These are phyloP conservation scores for Yamadazyma aaseri DNA, from an alignment of 1,139 yeast genomes.

Conservation along the genomic window DNA sequence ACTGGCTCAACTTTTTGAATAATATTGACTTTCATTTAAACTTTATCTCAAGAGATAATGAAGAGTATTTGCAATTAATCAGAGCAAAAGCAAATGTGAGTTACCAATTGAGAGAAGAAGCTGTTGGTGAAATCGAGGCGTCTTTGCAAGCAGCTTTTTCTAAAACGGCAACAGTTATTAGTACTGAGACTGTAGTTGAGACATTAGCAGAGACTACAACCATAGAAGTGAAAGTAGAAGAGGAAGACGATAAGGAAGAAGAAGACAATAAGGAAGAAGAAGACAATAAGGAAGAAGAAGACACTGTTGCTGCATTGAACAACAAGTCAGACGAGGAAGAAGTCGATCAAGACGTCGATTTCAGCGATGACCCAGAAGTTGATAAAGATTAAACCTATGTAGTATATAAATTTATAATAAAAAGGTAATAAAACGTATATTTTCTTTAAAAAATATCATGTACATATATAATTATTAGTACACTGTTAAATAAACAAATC, in stretches of 20 bases:
- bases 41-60: conserved; percentile 64
- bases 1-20: conserved; percentile 50
- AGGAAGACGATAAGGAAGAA: conserved; percentile 4
- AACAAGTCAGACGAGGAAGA: conserved; percentile 5
- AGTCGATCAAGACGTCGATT: conserved; percentile 7
- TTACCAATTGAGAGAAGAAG: conserved; percentile 67
- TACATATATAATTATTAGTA: no score
- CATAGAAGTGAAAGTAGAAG: conserved; percentile 2
- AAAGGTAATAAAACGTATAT: conserved; percentile 3
- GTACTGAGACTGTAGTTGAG: background rate
- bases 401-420: background rate
- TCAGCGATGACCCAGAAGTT: conserved; percentile 12
- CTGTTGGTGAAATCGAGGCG: conserved; percentile 8
- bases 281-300: conserved; percentile 6
- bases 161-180: background rate
- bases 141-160: background rate
- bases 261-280: conserved; percentile 8
- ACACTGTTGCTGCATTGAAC: conserved; percentile 6
- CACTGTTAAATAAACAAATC: no score
- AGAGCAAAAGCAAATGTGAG: conserved; percentile 82
- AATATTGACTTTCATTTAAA: conserved; percentile 62
- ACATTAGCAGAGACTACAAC: conserved; percentile 3
- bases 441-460: no score
- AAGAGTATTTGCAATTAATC: conserved; percentile 65
- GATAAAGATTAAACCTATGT: conserved; percentile 9